A percentile compares a stretch with the other conserved stretches of the same genome.
phyloP scores from a whole-genome alignment of 495 filamentous ascomycete species.

The Trichoderma virens region DNA sequence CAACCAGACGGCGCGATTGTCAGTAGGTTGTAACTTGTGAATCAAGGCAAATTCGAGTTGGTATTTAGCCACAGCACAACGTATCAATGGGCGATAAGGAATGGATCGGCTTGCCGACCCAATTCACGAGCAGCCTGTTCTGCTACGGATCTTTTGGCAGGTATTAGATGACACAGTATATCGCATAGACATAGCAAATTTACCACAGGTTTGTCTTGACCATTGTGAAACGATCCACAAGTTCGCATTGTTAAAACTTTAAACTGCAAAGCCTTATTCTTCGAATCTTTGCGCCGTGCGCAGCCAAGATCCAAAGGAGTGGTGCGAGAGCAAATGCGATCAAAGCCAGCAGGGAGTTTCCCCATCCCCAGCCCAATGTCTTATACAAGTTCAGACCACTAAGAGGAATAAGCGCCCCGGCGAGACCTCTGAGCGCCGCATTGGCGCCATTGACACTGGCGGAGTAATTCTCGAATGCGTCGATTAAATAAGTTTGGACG shows the following conservation, averaged over 20 bases:
- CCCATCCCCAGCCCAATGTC: constrained; percentile 56
- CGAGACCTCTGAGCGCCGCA: constrained; percentile 46
- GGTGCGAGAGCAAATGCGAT: constrained; percentile 55
- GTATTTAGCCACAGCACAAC: too few species aligned
- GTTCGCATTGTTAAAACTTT: not conserved
- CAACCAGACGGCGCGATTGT: not conserved
- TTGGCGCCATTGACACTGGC: constrained; percentile 53
- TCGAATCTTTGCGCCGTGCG: not conserved
- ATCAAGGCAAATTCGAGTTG: not conserved
- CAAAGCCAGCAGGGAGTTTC: constrained; percentile 58
- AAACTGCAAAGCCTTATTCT: not conserved
- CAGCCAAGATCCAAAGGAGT: constrained; percentile 5
- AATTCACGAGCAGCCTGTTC: too few species aligned
- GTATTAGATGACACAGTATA: too few species aligned
- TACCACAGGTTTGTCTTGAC: too few species aligned
- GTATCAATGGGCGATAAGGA: too few species aligned
- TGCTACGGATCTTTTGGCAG: too few species aligned
- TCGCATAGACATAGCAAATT: too few species aligned
- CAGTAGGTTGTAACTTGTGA: not conserved
- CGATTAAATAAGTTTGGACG: constrained; percentile 46
- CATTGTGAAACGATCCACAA: not conserved
- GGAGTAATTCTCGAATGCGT: constrained; percentile 45
- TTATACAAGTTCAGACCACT: constrained; percentile 55
- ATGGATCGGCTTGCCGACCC: too few species aligned
- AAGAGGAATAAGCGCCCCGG: constrained; percentile 57